Conservation (phyloP, 306 rosid species). For the Canavalia gladiata region DNA sequence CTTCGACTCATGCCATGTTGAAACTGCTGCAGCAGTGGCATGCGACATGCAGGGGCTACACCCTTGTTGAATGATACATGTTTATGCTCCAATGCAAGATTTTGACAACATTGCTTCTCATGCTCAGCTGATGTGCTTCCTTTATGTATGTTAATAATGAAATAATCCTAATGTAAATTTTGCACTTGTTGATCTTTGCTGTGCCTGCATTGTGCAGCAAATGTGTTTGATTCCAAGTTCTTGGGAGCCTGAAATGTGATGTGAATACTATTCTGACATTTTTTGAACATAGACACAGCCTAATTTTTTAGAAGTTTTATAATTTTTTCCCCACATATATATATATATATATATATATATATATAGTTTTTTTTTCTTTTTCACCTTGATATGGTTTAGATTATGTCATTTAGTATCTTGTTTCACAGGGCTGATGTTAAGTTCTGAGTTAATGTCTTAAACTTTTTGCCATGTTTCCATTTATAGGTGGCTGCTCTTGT, state of each 20-base stretch:
- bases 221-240: background rate
- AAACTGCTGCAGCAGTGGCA: no score
- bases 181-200: slow-evolving; percentile 19
- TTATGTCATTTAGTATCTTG: slow-evolving; percentile 15
- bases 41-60: no score
- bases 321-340: background rate
- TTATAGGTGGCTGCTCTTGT: slow-evolving; percentile 95
- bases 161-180: background rate
- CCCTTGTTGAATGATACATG: no score
- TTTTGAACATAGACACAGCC: background rate
- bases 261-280: background rate
- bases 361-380: background rate
- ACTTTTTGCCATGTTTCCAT: slow-evolving; percentile 38
- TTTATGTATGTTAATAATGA: slow-evolving; percentile 19
- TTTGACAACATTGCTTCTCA: background rate
- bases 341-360: no score
- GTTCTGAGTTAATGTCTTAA: slow-evolving; percentile 8
- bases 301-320: slow-evolving; percentile 13
- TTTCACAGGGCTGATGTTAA: slow-evolving; percentile 36
- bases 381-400: background rate
- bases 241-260: slow-evolving; percentile 30
- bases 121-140: background rate
- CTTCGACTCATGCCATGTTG: no score
- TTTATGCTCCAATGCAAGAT: no score
- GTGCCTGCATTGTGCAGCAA: slow-evolving; percentile 15